These are phyloP conservation scores for Colletotrichum eleusines DNA, from an alignment of 2,329 filamentous ascomycete species.

Conservation along the genomic window DNA sequence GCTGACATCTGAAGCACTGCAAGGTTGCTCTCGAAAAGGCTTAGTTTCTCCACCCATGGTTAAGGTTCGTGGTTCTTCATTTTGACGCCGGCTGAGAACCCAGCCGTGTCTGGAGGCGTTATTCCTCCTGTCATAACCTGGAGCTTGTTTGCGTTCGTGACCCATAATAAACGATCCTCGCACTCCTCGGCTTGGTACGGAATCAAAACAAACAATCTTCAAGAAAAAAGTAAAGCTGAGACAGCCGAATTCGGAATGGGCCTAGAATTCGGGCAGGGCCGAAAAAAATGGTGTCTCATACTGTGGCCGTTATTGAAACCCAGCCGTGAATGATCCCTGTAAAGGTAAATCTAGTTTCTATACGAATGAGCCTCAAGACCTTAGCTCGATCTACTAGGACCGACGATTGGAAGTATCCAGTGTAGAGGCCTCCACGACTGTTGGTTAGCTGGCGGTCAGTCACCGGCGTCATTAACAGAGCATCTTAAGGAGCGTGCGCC, in stretches of 20 bases:
- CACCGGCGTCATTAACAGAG: neutral
- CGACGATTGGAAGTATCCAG: neutral
- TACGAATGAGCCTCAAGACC: neutral
- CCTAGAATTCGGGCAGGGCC: neutral
- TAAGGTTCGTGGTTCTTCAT: neutral
- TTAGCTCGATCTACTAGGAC: neutral
- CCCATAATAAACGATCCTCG: neutral
- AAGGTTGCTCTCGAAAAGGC: too few species aligned
- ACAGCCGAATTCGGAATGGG: neutral
- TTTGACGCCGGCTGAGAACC: neutral
- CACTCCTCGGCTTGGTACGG: neutral
- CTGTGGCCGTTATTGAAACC: neutral
- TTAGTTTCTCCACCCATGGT: neutral
- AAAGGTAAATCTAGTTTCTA: neutral
- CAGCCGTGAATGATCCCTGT: neutral
- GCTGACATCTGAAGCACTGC: neutral
- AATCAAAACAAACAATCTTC: neutral
- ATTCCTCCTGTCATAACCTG: too few species aligned
- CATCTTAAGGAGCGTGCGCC: neutral
- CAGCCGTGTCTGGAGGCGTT: neutral
- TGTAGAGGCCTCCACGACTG: constrained; percentile 24
- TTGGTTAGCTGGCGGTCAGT: constrained; percentile 1
- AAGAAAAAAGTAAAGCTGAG: neutral
- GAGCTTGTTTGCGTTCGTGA: neutral
- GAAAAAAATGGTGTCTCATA: neutral